Conservation (phyloP, 2,329 filamentous ascomycete species). For the Epichloe sibirici region DNA sequence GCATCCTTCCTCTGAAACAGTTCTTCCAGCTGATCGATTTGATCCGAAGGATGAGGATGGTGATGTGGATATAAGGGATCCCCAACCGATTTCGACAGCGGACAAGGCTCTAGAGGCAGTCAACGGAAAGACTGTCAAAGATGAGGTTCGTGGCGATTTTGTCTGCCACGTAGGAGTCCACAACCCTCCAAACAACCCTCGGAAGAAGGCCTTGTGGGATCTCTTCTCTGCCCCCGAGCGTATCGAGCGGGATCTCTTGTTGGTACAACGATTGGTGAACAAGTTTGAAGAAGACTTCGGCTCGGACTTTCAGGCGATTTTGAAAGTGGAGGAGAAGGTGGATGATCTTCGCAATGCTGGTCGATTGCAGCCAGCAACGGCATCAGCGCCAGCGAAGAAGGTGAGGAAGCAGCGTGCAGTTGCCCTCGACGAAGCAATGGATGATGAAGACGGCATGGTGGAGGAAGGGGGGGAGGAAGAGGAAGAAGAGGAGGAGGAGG, state of each 20-base stretch:
- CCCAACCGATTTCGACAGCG: conserved; percentile 46
- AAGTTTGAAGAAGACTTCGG: conserved; percentile 81
- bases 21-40: conserved; percentile 53
- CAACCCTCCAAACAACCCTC: conserved; percentile 69
- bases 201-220: conserved; percentile 96
- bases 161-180: conserved; percentile 96
- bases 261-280: conserved; percentile 69
- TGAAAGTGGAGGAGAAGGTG: conserved; percentile 77
- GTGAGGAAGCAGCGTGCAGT: conserved; percentile 48
- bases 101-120: conserved; percentile 87
- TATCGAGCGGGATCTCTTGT: conserved; percentile 75
- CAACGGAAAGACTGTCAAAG: conserved; percentile 94
- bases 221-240: conserved; percentile 90
- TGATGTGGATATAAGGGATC: conserved; percentile 43
- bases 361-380: conserved; percentile 55
- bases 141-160: conserved; percentile 87
- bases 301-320: conserved; percentile 60
- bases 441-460: conserved; percentile 52
- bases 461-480: conserved; percentile 48
- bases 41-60: conserved; percentile 61
- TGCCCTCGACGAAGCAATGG: conserved; percentile 48
- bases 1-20: conserved; percentile 61
- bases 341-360: conserved; percentile 68
- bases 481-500: conserved; percentile 68
- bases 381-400: conserved; percentile 42